Percentiles rank a stretch among this genome's conserved stretches.
Conservation (phyloP, 2,329 filamentous ascomycete genomes). For the Bisporella sp. region DNA sequence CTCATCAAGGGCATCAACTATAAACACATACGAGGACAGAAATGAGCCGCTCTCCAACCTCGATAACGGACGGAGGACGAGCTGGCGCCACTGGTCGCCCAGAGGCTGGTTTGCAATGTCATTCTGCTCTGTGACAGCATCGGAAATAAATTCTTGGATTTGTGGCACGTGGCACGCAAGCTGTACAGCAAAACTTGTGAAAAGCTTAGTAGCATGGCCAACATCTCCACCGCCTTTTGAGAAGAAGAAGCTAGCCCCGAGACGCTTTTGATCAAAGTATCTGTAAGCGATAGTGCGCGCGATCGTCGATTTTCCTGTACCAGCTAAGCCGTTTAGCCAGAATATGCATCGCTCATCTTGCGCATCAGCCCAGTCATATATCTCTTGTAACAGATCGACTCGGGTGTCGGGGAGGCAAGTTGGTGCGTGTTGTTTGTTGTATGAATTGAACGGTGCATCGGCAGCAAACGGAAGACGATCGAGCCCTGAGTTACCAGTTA, state of each 20-base stretch:
- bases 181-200: conserved; percentile 9
- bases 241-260: conserved; percentile 28
- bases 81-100: conserved; percentile 37
- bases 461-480: no score
- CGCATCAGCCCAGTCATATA: background rate
- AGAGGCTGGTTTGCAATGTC: conserved; percentile 16
- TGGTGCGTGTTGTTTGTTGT: no score
- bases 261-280: conserved; percentile 9
- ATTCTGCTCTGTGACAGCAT: background rate
- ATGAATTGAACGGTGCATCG: no score
- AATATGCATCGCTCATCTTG: conserved; percentile 12
- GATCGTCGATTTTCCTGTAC: conserved; percentile 24
- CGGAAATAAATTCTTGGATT: background rate
- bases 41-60: conserved; percentile 1
- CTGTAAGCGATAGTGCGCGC: conserved; percentile 27
- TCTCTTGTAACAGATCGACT: conserved; percentile 1
- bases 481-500: no score
- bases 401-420: no score
- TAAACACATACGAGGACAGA: conserved; percentile 5
- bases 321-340: conserved; percentile 29
- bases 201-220: conserved; percentile 6
- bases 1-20: conserved; percentile 27
- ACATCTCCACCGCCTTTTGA: conserved; percentile 11
- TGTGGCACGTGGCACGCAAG: conserved; percentile 1
- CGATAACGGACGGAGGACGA: conserved; percentile 35